Percentiles rank a stretch among this genome's conserved stretches.
Conservation (phyloP, 2,329 filamentous ascomycete species). For the Sporothrix phasma region DNA sequence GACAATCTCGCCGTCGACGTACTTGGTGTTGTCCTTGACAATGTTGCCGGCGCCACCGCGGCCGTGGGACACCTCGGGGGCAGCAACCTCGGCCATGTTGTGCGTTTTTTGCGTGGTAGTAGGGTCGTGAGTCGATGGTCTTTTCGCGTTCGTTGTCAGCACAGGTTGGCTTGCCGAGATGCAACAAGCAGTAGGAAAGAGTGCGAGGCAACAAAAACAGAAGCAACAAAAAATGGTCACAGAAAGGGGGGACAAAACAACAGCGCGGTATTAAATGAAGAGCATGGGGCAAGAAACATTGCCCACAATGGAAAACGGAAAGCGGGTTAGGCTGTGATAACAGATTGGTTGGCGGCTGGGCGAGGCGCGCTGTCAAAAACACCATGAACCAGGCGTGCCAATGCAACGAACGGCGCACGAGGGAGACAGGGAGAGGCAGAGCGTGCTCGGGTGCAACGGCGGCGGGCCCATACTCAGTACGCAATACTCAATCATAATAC, state of each 20-base stretch:
- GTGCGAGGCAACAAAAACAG: neutral
- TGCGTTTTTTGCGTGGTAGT: neutral
- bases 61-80: conserved; percentile 47
- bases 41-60: conserved; percentile 55
- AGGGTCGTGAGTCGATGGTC: neutral
- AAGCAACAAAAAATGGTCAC: neutral
- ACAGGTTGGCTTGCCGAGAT: neutral
- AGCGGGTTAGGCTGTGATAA: conserved; percentile 12
- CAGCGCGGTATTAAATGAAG: conserved; percentile 1
- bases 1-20: conserved; percentile 53
- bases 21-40: conserved; percentile 45
- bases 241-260: neutral
- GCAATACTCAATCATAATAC: neutral
- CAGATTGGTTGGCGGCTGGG: neutral
- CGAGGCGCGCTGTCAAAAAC: neutral
- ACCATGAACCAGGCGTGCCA: neutral
- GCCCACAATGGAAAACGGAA: too few relatives aligned
- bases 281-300: neutral
- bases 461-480: neutral
- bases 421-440: neutral
- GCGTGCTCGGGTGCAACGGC: neutral
- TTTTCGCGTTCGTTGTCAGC: neutral
- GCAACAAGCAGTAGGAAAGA: neutral
- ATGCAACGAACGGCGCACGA: too few relatives aligned
- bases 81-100: conserved; percentile 7